These are phyloP conservation scores for Kuraishia borneana DNA, from an alignment of 805 yeast species.

Conservation along the genomic window DNA sequence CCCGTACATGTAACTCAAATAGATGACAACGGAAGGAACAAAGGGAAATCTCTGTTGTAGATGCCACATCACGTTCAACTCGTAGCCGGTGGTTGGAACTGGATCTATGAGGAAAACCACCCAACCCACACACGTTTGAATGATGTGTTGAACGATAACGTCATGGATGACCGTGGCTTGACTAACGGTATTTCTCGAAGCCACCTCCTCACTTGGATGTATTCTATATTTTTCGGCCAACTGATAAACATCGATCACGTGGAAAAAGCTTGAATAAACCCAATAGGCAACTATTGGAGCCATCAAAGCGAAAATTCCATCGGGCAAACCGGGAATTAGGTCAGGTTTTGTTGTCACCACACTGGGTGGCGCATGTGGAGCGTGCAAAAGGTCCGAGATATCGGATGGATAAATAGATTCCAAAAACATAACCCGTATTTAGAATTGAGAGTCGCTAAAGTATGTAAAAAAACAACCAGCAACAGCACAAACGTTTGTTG, in stretches of 20 bases:
- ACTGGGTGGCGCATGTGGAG: conserved; percentile 1
- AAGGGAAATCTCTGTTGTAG: conserved; percentile 22
- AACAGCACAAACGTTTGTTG: too few species aligned
- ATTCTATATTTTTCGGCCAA: conserved; percentile 78
- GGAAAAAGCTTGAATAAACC: conserved; percentile 65
- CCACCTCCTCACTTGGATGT: conserved; percentile 84
- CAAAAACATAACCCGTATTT: too few species aligned
- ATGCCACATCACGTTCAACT: conserved; percentile 34
- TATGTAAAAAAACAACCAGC: too few species aligned
- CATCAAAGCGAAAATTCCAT: conserved; percentile 58
- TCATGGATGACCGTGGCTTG: conserved; percentile 63
- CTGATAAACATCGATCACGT: conserved; percentile 59
- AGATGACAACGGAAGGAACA: conserved; percentile 38
- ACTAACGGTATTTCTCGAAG: conserved; percentile 64
- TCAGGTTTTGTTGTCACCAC: conserved; percentile 19
- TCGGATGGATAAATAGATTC: too few species aligned
- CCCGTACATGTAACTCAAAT: conserved; percentile 49
- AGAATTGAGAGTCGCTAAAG: too few species aligned
- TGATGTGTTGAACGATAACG: conserved; percentile 73
- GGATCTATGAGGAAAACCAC: conserved; percentile 46
- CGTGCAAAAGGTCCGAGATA: not conserved
- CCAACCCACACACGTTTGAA: conserved; percentile 68
- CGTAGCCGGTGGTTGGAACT: conserved; percentile 38
- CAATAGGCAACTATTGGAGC: conserved; percentile 81
- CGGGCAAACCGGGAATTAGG: conserved; percentile 54